phyloP scores from a whole-genome alignment of 768 basidiomycete species.

The Amanita muscaria region DNA sequence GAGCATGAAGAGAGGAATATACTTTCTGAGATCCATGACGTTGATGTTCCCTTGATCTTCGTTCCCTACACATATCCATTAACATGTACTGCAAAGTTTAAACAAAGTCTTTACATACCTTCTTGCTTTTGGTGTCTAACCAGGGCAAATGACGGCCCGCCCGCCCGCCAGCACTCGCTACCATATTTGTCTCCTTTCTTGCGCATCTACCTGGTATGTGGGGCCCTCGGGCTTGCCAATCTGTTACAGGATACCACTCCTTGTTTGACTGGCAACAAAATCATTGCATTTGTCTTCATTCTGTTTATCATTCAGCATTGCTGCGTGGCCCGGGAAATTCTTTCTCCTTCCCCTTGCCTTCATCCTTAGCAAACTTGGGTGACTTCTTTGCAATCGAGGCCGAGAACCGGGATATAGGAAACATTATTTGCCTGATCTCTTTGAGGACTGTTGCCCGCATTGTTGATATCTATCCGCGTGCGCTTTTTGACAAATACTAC shows the following conservation, averaged over 20 bases:
- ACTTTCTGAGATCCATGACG: conserved; percentile 79
- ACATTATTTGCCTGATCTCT: no score
- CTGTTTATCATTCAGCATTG: not conserved
- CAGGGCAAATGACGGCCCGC: conserved; percentile 90
- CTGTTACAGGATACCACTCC: conserved; percentile 75
- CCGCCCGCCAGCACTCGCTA: conserved; percentile 76
- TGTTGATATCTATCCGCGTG: no score
- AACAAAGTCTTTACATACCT: conserved; percentile 39
- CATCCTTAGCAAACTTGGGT: no score
- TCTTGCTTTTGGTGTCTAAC: conserved; percentile 62
- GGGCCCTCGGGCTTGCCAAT: conserved; percentile 89
- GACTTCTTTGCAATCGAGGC: no score
- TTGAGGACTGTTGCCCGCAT: no score
- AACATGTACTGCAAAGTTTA: no score
- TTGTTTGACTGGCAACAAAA: conserved; percentile 15
- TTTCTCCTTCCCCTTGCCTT: no score
- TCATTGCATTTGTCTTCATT: not conserved
- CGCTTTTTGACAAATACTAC: no score
- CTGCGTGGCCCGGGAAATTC: no score
- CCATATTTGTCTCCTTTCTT: conserved; percentile 94
- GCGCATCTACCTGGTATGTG: conserved; percentile 89
- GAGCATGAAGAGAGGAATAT: conserved; percentile 31
- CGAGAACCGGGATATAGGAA: no score
- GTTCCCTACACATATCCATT: conserved; percentile 63
- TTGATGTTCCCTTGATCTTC: conserved; percentile 94